Conservation (phyloP, 176 grass and related monocot species). For the Avena sativa region DNA sequence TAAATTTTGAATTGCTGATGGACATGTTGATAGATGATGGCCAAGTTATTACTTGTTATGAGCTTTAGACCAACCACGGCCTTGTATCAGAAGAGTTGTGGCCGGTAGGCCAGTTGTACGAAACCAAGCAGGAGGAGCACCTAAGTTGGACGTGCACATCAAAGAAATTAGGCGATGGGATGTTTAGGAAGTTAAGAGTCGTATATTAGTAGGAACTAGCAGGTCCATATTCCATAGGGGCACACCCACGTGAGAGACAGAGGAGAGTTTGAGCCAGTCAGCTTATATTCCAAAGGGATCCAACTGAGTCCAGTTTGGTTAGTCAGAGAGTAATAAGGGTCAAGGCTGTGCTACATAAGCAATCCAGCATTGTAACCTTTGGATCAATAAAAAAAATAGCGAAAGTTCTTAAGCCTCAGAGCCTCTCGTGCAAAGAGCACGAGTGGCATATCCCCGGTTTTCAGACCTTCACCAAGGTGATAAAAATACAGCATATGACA, state of each 20-base stretch:
- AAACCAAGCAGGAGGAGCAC: background rate
- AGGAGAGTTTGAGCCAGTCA: background rate
- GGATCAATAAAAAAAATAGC: background rate
- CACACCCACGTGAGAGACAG: background rate
- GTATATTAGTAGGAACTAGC: background rate
- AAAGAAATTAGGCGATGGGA: background rate
- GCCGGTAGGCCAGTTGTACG: background rate
- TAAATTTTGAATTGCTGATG: background rate
- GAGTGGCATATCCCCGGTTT: background rate
- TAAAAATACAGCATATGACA: conserved; percentile 6
- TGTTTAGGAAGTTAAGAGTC: background rate
- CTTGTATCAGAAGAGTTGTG: background rate
- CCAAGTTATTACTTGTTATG: background rate
- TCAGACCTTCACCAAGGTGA: background rate
- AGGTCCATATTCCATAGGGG: background rate
- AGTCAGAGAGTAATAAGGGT: background rate
- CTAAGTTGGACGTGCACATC: background rate
- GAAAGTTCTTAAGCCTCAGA: background rate
- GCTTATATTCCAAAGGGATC: background rate
- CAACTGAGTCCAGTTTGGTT: background rate
- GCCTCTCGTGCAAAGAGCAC: background rate
- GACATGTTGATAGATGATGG: background rate
- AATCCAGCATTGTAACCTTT: background rate
- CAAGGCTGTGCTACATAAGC: background rate
- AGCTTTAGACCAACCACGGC: background rate